Base-by-base conservation (phyloP, 371 early-diverging fungal species). In the Rhizopus stolonifer region DNA sequence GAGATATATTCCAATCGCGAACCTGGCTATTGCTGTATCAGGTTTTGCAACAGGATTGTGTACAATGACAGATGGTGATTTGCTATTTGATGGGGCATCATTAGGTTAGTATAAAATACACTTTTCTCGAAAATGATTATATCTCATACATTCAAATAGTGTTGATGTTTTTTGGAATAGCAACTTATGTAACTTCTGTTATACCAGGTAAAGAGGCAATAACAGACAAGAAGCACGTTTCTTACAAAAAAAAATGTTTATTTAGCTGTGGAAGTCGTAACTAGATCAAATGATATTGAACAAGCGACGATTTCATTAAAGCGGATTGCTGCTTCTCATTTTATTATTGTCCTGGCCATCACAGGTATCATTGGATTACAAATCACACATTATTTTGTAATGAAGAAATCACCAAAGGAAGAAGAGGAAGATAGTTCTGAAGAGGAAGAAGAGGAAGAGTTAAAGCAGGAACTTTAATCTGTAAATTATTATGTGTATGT, bases 361-460 rank as follows among this genome's bases (percentile, higher is more conserved):
- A 72, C 76, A 19, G 76, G 76, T 65, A 75, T 75, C 34, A 68
- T 75, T 60, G 65, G 70, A 10, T 40, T 75, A n/a, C 70, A 75
- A 56, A 58, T 75, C 11, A 64, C 76, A n/a, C 76, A 75, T 44
- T 70, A 64, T 44, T 58, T 69, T 58, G 61, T 70, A 13, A 67
- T 68, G 50, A 75, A 65, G 38, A 33, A 33, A 29, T 4, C 53
- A 10, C 8, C n/a, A 14, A 56, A 36, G 24, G 42, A 32, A 9
- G 49, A 44, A 11, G 32, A 36, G 8, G 42, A 48, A 1, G 32
- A 32, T 4, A 33, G 36, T 8, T 43, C 42, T n/a, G 39, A 49
- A 14, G 34, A 49, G 0, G 56, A 55, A 42, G 46, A 44, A 2
- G 46, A 38, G 3, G 45, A 53, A 46, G 42, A 56, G 25, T 10